Percentiles rank a stretch among this genome's conserved stretches.
phyloP scores from a whole-genome alignment of 2,329 filamentous ascomycete species.

The Sclerotinia spermophila region DNA sequence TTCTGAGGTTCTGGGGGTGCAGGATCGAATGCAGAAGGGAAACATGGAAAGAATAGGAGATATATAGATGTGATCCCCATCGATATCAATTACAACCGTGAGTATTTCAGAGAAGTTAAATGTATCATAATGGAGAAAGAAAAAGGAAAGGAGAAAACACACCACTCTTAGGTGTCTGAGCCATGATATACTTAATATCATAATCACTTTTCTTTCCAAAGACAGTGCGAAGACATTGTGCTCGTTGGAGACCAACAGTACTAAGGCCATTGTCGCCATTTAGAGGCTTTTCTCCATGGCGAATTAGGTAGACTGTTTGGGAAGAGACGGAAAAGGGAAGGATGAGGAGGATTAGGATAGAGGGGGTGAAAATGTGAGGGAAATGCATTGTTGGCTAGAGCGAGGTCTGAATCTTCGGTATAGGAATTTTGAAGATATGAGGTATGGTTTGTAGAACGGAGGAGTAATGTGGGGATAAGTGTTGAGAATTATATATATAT shows the following conservation, averaged over 20 bases:
- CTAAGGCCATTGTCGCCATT: conserved; percentile 48
- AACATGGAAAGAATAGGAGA: too few species aligned
- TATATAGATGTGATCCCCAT: too few species aligned
- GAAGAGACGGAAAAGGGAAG: conserved; percentile 14
- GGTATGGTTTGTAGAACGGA: background rate
- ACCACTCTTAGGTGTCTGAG: conserved; percentile 50
- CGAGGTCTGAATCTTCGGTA: background rate
- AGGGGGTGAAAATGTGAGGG: background rate
- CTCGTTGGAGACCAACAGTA: conserved; percentile 49
- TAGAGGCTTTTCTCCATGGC: conserved; percentile 60
- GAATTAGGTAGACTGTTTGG: conserved; percentile 56
- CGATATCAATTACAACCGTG: too few species aligned
- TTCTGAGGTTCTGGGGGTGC: background rate
- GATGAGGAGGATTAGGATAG: background rate
- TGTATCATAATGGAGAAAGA: background rate
- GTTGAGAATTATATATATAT: background rate
- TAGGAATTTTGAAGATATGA: background rate
- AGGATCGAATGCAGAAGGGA: too few species aligned
- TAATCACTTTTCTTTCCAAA: conserved; percentile 52
- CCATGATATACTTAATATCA: conserved; percentile 57
- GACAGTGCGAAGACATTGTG: conserved; percentile 55
- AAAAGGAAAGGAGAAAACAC: conserved; percentile 9
- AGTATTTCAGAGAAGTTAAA: background rate
- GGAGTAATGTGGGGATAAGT: background rate
- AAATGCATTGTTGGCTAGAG: background rate